Base-by-base conservation (phyloP, 2,329 filamentous ascomycete genomes). In the Aspergillus sojae region DNA sequence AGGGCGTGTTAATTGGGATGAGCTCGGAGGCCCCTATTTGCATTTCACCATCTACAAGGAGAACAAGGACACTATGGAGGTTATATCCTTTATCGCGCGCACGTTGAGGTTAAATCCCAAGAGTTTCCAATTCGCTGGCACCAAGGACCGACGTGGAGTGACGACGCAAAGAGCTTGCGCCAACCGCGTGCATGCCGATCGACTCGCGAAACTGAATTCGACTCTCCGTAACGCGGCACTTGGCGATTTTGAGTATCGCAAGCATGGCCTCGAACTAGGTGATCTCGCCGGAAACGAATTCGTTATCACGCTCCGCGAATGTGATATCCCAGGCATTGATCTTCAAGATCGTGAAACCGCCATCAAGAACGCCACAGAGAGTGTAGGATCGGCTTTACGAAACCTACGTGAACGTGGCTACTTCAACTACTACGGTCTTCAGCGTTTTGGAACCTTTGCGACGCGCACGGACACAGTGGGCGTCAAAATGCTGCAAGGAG, bases 381-480 rank as follows among this genome's bases (percentile, higher is more conserved):
- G 77, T 58, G 92, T 65, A 74, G 84, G 65, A 73, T 82, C 65
- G 84, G 72, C 92, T 1, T 81, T 97, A 57, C 81, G 85, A 48
- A 87, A 89, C 66, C 87, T 98, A 68, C 83, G 85, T 60, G 80
- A 88, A 50, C 85, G 89, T 52, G 95, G 95, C 3, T 99, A 96
- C 82, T 89, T 99, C 79, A 99, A 99, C 79, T 99, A 98, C 81
- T 99, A 94, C 74, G 95, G 95, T 10, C 88, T 98, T n/a, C 95
- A 99, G 79, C 89, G 95, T 28, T 99, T 99, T 72, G 95, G 95
- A 32, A 94, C 93, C 0, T 94, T 95, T 77, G 82, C 88, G 32
- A 90, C 92, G 14, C 91, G 93, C 39, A 99, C 95, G 0, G 93
- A 98, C 72, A 86, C 89, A 46, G 83, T 97, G 57, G 95, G 95